Percentiles rank a stretch among this genome's conserved stretches.
Evolutionary conservation across 306 rosid species (phyloP).

Genomic region (Delonix regia): DNA sequence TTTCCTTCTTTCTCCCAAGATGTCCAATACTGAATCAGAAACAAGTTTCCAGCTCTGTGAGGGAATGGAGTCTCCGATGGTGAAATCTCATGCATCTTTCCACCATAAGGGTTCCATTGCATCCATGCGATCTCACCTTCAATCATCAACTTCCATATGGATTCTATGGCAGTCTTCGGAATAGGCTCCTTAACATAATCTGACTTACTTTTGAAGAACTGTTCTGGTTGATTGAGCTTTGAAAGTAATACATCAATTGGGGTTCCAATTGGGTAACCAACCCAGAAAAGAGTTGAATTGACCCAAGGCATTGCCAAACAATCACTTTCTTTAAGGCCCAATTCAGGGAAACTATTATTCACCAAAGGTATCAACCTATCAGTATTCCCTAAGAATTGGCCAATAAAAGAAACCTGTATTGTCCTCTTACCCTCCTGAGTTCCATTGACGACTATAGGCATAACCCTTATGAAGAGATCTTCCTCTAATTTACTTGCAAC

Average conservation of each 20-base stretch:
- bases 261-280: not conserved
- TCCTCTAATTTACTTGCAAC: slow-evolving; percentile 42
- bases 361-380: slow-evolving; percentile 37
- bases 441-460: slow-evolving; percentile 8
- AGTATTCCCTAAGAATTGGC: slow-evolving; percentile 39
- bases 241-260: slow-evolving; percentile 9
- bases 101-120: slow-evolving; percentile 50
- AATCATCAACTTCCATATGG: slow-evolving; percentile 29
- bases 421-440: slow-evolving; percentile 1
- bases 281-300: slow-evolving; percentile 39
- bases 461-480: slow-evolving; percentile 39
- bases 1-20: slow-evolving; percentile 17
- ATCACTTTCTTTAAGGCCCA: slow-evolving; percentile 45
- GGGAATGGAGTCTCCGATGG: slow-evolving; percentile 39
- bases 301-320: slow-evolving; percentile 53
- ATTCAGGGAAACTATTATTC: slow-evolving; percentile 45
- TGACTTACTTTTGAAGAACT: not conserved
- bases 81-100: slow-evolving; percentile 34
- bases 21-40: slow-evolving; percentile 8
- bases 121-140: not conserved
- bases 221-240: fast-evolving
- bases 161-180: slow-evolving; percentile 11
- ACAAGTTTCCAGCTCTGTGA: slow-evolving; percentile 50
- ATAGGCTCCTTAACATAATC: slow-evolving; percentile 41
- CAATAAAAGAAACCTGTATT: slow-evolving; percentile 36